These are phyloP conservation scores for Xanthoparmelia taractica DNA, from an alignment of 495 filamentous ascomycete species.

Conservation along the genomic window DNA sequence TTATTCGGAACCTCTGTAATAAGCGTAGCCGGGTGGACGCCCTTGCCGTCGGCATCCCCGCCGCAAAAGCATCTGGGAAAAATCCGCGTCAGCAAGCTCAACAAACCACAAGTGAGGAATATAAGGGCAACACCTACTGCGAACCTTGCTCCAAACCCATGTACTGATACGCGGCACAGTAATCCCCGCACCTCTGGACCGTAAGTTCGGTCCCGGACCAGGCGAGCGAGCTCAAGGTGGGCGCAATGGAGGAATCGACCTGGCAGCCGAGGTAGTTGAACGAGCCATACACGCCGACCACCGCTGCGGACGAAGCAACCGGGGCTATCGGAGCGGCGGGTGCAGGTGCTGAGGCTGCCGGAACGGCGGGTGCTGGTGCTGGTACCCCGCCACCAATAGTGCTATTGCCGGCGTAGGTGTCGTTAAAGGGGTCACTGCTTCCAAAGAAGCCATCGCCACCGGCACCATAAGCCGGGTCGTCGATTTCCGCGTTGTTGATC, in stretches of 20 bases:
- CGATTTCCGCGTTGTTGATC: neutral
- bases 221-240: neutral
- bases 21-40: neutral
- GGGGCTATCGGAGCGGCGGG: neutral
- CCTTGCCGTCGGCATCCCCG: neutral
- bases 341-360: neutral
- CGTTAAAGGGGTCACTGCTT: neutral
- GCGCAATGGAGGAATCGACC: neutral
- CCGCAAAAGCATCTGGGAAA: neutral
- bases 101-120: rapidly evolving
- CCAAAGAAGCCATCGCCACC: neutral
- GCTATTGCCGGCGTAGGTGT: neutral
- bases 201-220: neutral
- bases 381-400: neutral
- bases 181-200: neutral
- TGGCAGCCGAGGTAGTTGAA: neutral
- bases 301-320: neutral
- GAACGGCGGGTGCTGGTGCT: too few species aligned
- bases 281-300: neutral
- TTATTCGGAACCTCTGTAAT: neutral
- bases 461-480: neutral
- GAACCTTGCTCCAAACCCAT: neutral
- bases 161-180: neutral
- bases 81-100: neutral
- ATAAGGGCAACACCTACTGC: neutral